Evolutionary conservation across 192 early-diverging fungal genomes (phyloP), one percentile per base, ranked within the genome.

Genomic region (Chytriomyces sp.): DNA sequence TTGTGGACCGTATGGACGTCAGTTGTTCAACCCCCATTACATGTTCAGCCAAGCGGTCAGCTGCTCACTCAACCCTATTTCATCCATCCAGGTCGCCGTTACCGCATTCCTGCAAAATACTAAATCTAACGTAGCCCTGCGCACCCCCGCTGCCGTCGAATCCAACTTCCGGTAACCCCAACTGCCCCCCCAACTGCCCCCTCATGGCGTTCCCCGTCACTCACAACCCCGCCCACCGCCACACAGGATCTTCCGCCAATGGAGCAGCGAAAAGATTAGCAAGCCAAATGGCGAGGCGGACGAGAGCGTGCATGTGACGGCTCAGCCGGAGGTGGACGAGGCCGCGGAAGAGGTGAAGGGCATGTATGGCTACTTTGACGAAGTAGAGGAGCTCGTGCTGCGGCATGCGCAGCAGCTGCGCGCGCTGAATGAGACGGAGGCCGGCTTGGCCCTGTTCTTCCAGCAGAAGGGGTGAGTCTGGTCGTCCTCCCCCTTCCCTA

Each of bases 251-350:
- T 82, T 85, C 58, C 77, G 79, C 39, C 84, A 85, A 70, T 77
- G 80, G 28, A 70, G 80, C 31, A 70, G 68, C 53, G 84, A 85
- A 60, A 77, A 78, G 57, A 55, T 85, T 30, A 77, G 78, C 2
- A 34, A 34, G 19, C 30, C 1, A 14, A 62, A 70, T 54, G 73
- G 37, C 49, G 68, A 59, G 53, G 64, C 44, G 1, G 38, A 72
- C 30, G 10, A 28, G n/a, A 56, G 75, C 71, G 75, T 76, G 5
- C 84, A 85, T 39, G 72, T 85, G 58, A 85, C 84, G 2, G 59
- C 77, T 19, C 84, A 85, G 59, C 84, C 84, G 19, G 84, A 85
- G 81, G 84, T 85, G 26, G 84, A 85, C 39, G 84, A 85, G 41
- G 78, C 84, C 5, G 76, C 70, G 5, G 75, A 81, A 33, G 77